These are phyloP conservation scores for Dovyalis caffra DNA, from an alignment of 345 rosid genomes.

Conservation along the genomic window DNA sequence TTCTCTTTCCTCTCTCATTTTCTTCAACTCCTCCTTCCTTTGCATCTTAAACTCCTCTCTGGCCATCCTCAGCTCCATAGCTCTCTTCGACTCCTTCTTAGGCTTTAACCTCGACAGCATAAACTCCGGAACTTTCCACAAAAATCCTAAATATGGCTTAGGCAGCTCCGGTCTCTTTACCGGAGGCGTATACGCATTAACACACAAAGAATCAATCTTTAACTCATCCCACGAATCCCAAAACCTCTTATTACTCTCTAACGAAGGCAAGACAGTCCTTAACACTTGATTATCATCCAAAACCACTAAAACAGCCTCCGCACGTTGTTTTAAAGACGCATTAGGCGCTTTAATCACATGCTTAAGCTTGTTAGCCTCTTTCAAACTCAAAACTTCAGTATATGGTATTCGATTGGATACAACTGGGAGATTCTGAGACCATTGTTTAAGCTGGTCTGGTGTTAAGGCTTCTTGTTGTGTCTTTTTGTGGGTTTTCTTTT, in stretches of 20 bases:
- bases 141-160: constrained; percentile 67
- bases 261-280: constrained; percentile 76
- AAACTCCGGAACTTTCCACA: constrained; percentile 63
- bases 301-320: constrained; percentile 72
- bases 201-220: constrained; percentile 57
- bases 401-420: constrained; percentile 68
- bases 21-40: constrained; percentile 50
- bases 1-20: constrained; percentile 60
- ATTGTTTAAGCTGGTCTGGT: constrained; percentile 68
- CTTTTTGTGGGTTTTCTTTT: constrained; percentile 53
- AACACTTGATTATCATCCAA: constrained; percentile 76
- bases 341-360: constrained; percentile 71
- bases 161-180: constrained; percentile 74
- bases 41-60: constrained; percentile 74
- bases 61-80: constrained; percentile 52
- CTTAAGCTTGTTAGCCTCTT: constrained; percentile 59
- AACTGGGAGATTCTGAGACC: constrained; percentile 69
- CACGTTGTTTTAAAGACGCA: constrained; percentile 40
- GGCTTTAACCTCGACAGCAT: constrained; percentile 53
- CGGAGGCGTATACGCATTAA: constrained; percentile 79
- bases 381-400: constrained; percentile 62
- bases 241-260: constrained; percentile 64
- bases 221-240: constrained; percentile 84
- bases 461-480: constrained; percentile 50
- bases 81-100: constrained; percentile 69